Percentiles rank a stretch among this genome's conserved stretches.
Conservation (phyloP, 768 basidiomycete genomes). For the Thelephora ganbajun region DNA sequence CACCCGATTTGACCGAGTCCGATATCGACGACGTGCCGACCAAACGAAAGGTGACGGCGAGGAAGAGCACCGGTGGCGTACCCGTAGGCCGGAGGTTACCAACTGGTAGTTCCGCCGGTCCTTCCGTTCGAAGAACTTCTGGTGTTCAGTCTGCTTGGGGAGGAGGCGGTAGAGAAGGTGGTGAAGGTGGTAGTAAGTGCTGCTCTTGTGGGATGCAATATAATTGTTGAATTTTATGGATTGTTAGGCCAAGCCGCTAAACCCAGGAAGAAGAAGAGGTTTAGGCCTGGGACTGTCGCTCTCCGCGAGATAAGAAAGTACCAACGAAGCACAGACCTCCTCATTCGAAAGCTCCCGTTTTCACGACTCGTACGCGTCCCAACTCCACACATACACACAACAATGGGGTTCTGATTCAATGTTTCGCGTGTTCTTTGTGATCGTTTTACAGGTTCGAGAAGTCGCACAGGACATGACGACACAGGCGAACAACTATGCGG, state of each 20-base stretch:
- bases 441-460: conserved; percentile 69
- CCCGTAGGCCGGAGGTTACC: conserved; percentile 20
- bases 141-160: conserved; percentile 1
- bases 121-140: conserved; percentile 8
- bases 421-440: background rate
- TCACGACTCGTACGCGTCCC: conserved; percentile 64
- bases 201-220: conserved; percentile 10
- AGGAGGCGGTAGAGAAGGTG: conserved; percentile 8
- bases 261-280: conserved; percentile 32
- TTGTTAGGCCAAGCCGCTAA: conserved; percentile 6
- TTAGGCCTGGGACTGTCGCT: conserved; percentile 81
- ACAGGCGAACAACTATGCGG: conserved; percentile 47
- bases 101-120: background rate
- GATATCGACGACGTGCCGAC: conserved; percentile 27
- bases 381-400: background rate
- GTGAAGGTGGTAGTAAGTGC: conserved; percentile 8
- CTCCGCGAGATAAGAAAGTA: conserved; percentile 89
- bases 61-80: conserved; percentile 72
- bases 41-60: conserved; percentile 50
- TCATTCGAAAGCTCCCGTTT: conserved; percentile 82
- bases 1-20: conserved; percentile 15
- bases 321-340: conserved; percentile 83
- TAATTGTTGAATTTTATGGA: conserved; percentile 15
- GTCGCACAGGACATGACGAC: conserved; percentile 87
- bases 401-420: background rate